Percentiles rank a stretch among this genome's conserved stretches.
Evolutionary conservation across 495 filamentous ascomycete genomes (phyloP).

Genomic region (Xylaria venustula): DNA sequence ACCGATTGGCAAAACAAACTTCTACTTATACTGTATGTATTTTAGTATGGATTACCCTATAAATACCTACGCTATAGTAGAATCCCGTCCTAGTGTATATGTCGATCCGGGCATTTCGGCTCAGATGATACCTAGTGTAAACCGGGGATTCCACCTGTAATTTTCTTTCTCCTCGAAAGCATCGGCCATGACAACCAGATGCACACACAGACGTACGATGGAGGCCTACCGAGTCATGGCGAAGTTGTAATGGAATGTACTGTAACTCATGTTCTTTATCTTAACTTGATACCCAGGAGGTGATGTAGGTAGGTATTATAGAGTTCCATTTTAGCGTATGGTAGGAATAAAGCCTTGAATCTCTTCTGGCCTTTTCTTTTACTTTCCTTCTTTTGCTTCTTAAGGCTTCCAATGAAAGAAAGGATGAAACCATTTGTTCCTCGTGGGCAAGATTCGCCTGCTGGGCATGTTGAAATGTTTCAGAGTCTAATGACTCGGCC

Average conservation of each 20-base stretch:
- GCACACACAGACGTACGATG: background rate
- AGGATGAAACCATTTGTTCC: background rate
- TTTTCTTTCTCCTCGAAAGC: background rate
- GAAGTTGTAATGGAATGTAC: background rate
- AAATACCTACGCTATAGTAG: too few relatives aligned
- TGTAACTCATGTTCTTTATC: too few relatives aligned
- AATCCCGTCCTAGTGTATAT: background rate
- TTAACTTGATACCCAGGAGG: too few relatives aligned
- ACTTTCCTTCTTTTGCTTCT: too few relatives aligned
- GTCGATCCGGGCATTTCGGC: constrained; percentile 9
- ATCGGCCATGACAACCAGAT: background rate
- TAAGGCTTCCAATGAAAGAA: background rate
- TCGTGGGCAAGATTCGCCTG: background rate
- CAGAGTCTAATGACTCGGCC: background rate
- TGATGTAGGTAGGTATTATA: too few relatives aligned
- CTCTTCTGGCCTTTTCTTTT: too few relatives aligned
- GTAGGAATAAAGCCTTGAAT: too few relatives aligned
- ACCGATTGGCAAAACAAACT: too few relatives aligned
- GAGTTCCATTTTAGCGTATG: too few relatives aligned
- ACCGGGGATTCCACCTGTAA: background rate
- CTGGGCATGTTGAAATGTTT: background rate
- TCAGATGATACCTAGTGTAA: background rate
- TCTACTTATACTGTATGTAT: too few relatives aligned
- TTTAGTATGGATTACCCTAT: too few relatives aligned
- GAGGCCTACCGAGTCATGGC: background rate